Conservation (phyloP, 1,139 yeast genomes). For the Suhomyces atakaporum region DNA sequence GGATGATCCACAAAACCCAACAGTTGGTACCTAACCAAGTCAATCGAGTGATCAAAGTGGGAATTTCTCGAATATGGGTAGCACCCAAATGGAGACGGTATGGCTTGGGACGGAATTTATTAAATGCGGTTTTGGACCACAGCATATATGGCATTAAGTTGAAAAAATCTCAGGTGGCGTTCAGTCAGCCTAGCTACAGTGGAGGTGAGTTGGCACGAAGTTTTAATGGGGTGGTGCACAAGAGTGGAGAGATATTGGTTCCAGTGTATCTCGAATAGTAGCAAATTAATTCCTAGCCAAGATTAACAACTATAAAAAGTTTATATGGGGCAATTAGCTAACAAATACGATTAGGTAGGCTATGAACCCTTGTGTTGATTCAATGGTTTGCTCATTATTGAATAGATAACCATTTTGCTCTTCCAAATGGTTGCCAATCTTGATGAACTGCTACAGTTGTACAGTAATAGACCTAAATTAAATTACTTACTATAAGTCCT, state of each 20-base stretch:
- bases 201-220: conserved; percentile 58
- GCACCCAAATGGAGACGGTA: conserved; percentile 54
- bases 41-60: conserved; percentile 37
- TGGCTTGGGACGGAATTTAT: conserved; percentile 49
- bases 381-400: too few relatives aligned
- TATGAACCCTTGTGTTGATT: too few relatives aligned
- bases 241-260: conserved; percentile 49
- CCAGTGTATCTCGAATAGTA: conserved; percentile 51
- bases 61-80: conserved; percentile 68
- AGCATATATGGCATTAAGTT: conserved; percentile 56
- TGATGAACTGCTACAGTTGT: too few relatives aligned
- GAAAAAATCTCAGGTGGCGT: conserved; percentile 49
- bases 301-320: too few relatives aligned
- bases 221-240: conserved; percentile 54
- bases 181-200: conserved; percentile 70
- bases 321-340: too few relatives aligned
- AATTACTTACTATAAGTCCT: too few relatives aligned
- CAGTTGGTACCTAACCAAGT: conserved; percentile 38
- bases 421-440: too few relatives aligned
- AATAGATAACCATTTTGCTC: too few relatives aligned
- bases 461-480: too few relatives aligned
- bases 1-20: conserved; percentile 50
- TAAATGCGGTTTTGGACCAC: conserved; percentile 41
- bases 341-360: too few relatives aligned
- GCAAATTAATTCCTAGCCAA: too few relatives aligned